phyloP scores from a whole-genome alignment of 2,329 filamentous ascomycete species.

The Talaromyces amestolkiae region DNA sequence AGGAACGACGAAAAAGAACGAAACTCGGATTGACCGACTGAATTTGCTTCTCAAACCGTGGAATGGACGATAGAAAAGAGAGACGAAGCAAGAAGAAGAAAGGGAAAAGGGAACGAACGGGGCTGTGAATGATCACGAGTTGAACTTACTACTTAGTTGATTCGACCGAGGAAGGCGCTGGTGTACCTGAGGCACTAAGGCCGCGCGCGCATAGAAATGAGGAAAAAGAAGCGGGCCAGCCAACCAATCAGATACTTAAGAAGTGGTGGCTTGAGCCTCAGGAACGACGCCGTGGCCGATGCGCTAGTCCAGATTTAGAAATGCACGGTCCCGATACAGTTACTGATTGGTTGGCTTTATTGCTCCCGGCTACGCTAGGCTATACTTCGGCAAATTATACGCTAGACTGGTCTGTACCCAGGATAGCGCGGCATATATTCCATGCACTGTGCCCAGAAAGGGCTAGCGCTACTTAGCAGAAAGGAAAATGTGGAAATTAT shows the following conservation, averaged over 20 bases:
- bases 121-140: slow-evolving; percentile 7
- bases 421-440: background rate
- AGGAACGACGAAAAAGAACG: slow-evolving; percentile 7
- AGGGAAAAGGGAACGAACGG: background rate
- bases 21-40: background rate
- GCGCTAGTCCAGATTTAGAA: background rate
- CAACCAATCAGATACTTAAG: background rate
- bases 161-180: background rate
- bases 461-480: background rate
- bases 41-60: background rate
- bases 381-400: background rate
- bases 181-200: background rate
- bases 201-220: background rate
- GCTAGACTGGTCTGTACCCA: background rate
- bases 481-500: background rate
- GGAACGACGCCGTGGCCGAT: background rate
- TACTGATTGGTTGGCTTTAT: background rate
- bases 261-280: background rate
- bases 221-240: background rate
- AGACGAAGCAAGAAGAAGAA: background rate
- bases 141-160: background rate
- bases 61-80: background rate
- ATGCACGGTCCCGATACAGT: accelerated
- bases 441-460: background rate
- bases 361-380: background rate